phyloP scores from a whole-genome alignment of 1,284 basidiomycete species.

The Apiotrichum sp. region DNA sequence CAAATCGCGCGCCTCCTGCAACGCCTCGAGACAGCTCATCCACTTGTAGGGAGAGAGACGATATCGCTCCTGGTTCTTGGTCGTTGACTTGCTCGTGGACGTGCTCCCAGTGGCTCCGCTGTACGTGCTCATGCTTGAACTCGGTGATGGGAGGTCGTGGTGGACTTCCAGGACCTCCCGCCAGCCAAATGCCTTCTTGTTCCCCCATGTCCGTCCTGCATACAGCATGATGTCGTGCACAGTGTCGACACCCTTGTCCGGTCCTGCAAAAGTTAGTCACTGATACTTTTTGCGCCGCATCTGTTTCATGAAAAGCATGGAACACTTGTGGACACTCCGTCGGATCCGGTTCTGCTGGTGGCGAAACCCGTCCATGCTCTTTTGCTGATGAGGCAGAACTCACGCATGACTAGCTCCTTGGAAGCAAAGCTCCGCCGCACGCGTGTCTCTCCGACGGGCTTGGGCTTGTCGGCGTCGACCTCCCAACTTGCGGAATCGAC shows the following conservation, averaged over 20 bases:
- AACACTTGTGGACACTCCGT: no score
- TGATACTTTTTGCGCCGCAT: no score
- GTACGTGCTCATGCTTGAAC: neutral
- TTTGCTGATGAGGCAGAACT: constrained; percentile 13
- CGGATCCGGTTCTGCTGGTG: no score
- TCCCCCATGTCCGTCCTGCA: constrained; percentile 65
- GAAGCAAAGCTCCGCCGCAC: constrained; percentile 63
- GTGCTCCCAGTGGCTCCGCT: constrained; percentile 62
- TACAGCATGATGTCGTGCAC: constrained; percentile 72
- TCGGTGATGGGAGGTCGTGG: constrained; percentile 28
- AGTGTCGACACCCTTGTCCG: constrained; percentile 72
- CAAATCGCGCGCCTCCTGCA: constrained; percentile 58
- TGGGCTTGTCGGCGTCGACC: constrained; percentile 47
- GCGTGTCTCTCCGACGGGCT: constrained; percentile 55
- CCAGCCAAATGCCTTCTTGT: constrained; percentile 68
- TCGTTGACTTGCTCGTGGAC: neutral
- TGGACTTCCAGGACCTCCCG: constrained; percentile 67
- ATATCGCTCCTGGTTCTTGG: constrained; percentile 73
- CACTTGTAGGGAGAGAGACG: constrained; percentile 83
- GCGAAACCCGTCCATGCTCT: neutral
- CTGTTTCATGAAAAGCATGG: no score
- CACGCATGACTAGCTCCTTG: constrained; percentile 61
- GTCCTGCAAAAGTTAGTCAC: constrained; percentile 45
- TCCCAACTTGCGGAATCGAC: constrained; percentile 46
- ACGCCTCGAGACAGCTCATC: constrained; percentile 63